Evolutionary conservation across 73 alveolate genomes (phyloP), one percentile per base, ranked within the genome.

Genomic region (Symbiodinium natans): DNA sequence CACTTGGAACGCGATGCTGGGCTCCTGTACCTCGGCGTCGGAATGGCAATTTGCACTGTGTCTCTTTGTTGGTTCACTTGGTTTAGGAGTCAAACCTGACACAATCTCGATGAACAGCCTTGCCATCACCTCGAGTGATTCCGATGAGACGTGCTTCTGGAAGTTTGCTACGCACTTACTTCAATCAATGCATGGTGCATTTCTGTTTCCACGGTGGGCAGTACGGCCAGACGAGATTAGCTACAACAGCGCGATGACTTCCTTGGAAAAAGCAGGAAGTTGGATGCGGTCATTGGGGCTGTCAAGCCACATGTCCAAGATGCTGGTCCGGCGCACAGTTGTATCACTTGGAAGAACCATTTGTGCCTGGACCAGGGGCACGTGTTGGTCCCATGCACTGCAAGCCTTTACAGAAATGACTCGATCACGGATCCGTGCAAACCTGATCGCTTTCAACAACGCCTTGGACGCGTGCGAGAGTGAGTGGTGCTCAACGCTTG

Each of bases 391-490:
- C 33, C 25, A 21, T 33, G 59, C 59, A 17, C 48, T 82, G 2
- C 40, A 21, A 33, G 89, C 34, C 33, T 82, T 82, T 17, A 23
- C 36, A 10, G 38, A n/a, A 33, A 43, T 85, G 52, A 40, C 38
- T 17, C 93, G 82, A 31, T 33, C 48, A 23, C 43, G 46, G 23
- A 33, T 85, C 59, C 82, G 68, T 25, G 36, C 93, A 39, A 85
- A 85, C 93, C 36, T 85, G 39, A 48, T 85, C 4, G 40, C 93
- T 46, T 85, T 85, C 93, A 85, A 85, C 93, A 46, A 63, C 10
- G 93, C 83, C 75, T n/a, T 86, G 63, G 71, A 42, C 94, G 94
- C 94, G 3, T 86, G 94, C 56, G 94, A 86, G 56, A 25, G 29
- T 40, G 38, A 63, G 17, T 63, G 80, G 80, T 36, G 19, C 33